A percentile compares a stretch with the other conserved stretches of the same genome.
These are phyloP conservation scores for Corylus americana DNA, from an alignment of 306 rosid species.

Conservation along the genomic window DNA sequence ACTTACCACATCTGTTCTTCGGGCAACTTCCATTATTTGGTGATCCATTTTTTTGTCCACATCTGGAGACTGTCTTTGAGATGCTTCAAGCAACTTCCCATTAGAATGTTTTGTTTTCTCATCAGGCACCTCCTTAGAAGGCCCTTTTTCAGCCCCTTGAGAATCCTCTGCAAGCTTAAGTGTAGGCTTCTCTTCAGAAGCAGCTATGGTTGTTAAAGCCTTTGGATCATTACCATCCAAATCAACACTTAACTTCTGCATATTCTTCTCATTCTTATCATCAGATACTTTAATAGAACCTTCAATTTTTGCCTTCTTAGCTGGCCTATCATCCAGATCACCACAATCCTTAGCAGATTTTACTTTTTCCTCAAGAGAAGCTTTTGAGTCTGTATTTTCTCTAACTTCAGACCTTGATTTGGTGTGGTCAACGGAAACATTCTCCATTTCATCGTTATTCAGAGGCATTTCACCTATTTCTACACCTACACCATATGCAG, in stretches of 20 bases:
- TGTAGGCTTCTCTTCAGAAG: constrained; percentile 25
- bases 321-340: constrained; percentile 43
- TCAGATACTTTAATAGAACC: constrained; percentile 28
- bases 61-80: constrained; percentile 19
- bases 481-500: constrained; percentile 11
- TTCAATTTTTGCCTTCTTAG: constrained; percentile 49
- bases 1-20: constrained; percentile 63
- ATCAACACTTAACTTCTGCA: constrained; percentile 25
- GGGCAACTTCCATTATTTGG: constrained; percentile 43
- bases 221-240: constrained; percentile 28
- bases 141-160: constrained; percentile 34
- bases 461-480: constrained; percentile 18
- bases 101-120: constrained; percentile 21
- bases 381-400: constrained; percentile 28
- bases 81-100: constrained; percentile 41
- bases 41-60: constrained; percentile 36
- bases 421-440: constrained; percentile 11
- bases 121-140: constrained; percentile 46
- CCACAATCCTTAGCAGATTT: constrained; percentile 13
- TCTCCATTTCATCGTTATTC: constrained; percentile 9
- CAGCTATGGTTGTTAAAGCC: constrained; percentile 15
- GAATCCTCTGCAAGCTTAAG: constrained; percentile 33
- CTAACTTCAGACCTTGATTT: background rate
- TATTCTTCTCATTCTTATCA: constrained; percentile 21
- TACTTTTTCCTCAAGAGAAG: constrained; percentile 16